Conservation (phyloP, 2,329 filamentous ascomycete genomes). For the Chrysoporthe cubensis region DNA sequence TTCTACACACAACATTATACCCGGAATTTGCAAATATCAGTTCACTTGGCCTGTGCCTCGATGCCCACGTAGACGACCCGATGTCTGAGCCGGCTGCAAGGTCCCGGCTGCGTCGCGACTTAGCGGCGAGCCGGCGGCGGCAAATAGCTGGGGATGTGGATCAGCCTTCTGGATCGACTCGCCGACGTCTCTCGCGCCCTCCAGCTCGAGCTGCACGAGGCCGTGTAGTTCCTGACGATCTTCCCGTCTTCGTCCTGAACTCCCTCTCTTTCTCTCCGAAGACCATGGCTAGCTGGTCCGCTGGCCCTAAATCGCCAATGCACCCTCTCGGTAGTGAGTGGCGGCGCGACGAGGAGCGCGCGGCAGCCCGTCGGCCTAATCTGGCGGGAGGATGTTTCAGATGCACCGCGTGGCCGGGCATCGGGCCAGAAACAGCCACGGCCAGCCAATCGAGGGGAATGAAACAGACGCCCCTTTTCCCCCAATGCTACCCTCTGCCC, state of each 20-base stretch:
- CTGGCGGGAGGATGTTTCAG: conserved; percentile 22
- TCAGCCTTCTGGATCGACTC: not conserved
- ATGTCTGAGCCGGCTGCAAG: not conserved
- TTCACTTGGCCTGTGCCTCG: not conserved
- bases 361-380: conserved; percentile 16
- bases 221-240: not conserved
- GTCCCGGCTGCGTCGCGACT: not conserved
- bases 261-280: not conserved
- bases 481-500: not conserved
- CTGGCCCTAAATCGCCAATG: not conserved
- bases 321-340: not conserved
- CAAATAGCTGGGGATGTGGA: not conserved
- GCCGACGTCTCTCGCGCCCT: not conserved
- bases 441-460: conserved; percentile 18
- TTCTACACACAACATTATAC: conserved; percentile 13
- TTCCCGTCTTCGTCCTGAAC: not conserved
- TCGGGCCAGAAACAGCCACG: not conserved
- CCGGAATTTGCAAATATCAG: not conserved
- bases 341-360: not conserved
- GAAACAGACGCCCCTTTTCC: conserved; percentile 12
- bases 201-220: not conserved
- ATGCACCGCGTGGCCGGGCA: conserved; percentile 16
- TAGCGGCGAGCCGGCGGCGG: not conserved
- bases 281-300: not conserved
- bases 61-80: too few species aligned